These are phyloP conservation scores for Candida bentonensis DNA, from an alignment of 805 yeast species.

Conservation along the genomic window DNA sequence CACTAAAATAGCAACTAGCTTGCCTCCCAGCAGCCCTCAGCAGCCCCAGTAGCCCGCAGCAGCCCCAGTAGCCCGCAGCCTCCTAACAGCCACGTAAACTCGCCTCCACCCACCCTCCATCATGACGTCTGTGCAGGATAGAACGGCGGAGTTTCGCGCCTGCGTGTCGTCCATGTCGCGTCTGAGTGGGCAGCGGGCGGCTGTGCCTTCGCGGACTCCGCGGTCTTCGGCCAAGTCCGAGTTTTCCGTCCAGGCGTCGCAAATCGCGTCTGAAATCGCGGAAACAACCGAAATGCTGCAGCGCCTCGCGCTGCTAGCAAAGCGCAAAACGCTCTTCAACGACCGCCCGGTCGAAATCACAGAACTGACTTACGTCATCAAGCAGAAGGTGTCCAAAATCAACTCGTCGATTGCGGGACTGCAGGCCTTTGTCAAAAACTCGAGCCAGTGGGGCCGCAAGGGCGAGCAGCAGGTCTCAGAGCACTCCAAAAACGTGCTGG, in stretches of 20 bases:
- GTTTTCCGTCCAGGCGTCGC: constrained; percentile 58
- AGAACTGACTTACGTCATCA: constrained; percentile 70
- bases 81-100: no score
- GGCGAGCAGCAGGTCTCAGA: constrained; percentile 52
- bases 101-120: constrained; percentile 8
- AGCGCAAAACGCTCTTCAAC: constrained; percentile 79
- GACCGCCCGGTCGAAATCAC: constrained; percentile 91
- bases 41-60: no score
- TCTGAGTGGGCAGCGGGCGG: constrained; percentile 27
- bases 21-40: no score
- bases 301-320: constrained; percentile 73
- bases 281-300: constrained; percentile 69
- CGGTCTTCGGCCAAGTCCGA: constrained; percentile 30
- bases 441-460: constrained; percentile 13
- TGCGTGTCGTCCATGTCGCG: constrained; percentile 69
- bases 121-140: constrained; percentile 41
- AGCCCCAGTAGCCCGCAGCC: no score
- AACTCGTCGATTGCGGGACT: constrained; percentile 55
- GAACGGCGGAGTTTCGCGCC: constrained; percentile 87
- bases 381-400: constrained; percentile 73
- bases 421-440: constrained; percentile 33
- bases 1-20: no score
- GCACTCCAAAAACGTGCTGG: constrained; percentile 78
- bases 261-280: constrained; percentile 79
- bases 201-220: constrained; percentile 8